Percentiles rank a stretch among this genome's conserved stretches.
Evolutionary conservation across 352 stramenopile species (phyloP).

Genomic region (Pythium dissimile): DNA sequence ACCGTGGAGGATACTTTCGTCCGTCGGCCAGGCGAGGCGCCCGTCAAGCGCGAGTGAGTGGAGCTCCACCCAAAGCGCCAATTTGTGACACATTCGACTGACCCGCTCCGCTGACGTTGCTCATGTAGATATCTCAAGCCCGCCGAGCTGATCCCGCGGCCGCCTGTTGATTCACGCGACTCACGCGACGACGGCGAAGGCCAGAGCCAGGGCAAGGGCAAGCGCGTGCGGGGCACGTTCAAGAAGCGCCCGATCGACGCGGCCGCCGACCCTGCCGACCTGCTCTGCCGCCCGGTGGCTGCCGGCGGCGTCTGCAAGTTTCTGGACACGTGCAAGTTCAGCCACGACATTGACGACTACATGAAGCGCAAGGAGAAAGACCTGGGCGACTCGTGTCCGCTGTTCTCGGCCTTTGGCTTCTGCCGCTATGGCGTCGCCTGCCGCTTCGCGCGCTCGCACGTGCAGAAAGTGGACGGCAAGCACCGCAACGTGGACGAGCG

Average conservation of each 20-base stretch:
- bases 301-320: slow-evolving; percentile 62
- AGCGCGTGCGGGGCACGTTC: slow-evolving; percentile 56
- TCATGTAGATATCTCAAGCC: slow-evolving; percentile 70
- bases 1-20: neutral
- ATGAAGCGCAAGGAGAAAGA: slow-evolving; percentile 87
- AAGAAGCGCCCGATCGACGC: slow-evolving; percentile 83
- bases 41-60: slow-evolving; percentile 35
- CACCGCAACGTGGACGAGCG: slow-evolving; percentile 43
- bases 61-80: no score
- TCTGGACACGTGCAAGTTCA: slow-evolving; percentile 83
- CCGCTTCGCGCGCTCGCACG: slow-evolving; percentile 85
- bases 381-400: slow-evolving; percentile 65
- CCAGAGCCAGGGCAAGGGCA: slow-evolving; percentile 9
- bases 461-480: slow-evolving; percentile 24
- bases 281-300: slow-evolving; percentile 64
- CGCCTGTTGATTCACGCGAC: slow-evolving; percentile 7
- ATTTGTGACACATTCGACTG: no score
- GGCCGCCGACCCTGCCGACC: slow-evolving; percentile 54
- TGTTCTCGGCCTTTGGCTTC: slow-evolving; percentile 81
- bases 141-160: slow-evolving; percentile 25
- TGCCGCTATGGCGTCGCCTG: slow-evolving; percentile 93
- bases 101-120: no score
- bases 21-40: slow-evolving; percentile 31
- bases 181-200: neutral
- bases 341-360: slow-evolving; percentile 76